Evolutionary conservation across 192 early-diverging fungal species (phyloP).

Genomic region (Entomortierella chlamydospora): DNA sequence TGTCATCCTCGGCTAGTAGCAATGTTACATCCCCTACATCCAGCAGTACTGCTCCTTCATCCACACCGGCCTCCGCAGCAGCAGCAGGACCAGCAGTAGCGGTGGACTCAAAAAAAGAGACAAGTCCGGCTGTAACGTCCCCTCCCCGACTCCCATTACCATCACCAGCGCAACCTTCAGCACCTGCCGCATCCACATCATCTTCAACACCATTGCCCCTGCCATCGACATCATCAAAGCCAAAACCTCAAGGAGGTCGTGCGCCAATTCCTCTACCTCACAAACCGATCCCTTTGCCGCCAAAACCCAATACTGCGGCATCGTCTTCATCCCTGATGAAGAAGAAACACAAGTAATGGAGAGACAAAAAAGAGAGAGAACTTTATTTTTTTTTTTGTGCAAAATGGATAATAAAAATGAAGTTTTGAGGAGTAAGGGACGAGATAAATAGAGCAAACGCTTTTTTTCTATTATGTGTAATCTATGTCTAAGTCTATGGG

Average conservation of each 20-base stretch:
- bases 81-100: neutral
- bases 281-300: slow-evolving; percentile 39
- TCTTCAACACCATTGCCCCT: neutral
- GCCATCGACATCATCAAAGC: neutral
- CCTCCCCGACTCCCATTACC: neutral
- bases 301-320: slow-evolving; percentile 6
- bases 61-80: neutral
- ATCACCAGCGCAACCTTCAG: neutral
- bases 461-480: no score
- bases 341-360: slow-evolving; percentile 34
- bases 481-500: no score
- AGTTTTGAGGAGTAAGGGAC: neutral
- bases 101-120: neutral
- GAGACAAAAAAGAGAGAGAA: neutral
- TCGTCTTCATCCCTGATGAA: slow-evolving; percentile 18
- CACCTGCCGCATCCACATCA: neutral
- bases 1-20: neutral
- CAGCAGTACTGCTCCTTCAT: neutral
- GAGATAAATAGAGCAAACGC: no score
- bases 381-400: no score
- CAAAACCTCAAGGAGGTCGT: slow-evolving; percentile 7
- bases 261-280: slow-evolving; percentile 43
- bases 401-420: no score
- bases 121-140: neutral
- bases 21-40: slow-evolving; percentile 10